phyloP scores from a whole-genome alignment of 257 asterid genomes.

The Leptodermis oblonga region DNA sequence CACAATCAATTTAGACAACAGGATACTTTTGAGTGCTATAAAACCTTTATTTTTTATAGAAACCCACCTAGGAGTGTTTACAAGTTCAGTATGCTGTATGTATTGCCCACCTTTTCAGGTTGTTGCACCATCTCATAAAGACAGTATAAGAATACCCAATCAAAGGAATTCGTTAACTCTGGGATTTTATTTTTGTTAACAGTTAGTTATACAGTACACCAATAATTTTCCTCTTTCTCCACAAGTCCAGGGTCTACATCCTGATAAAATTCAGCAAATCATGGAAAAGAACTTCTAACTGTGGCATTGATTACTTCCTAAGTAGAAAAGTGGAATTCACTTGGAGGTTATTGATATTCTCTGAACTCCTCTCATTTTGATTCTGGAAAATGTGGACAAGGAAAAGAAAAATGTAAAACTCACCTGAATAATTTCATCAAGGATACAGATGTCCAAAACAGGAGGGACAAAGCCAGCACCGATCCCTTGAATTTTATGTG shows the following conservation, averaged over 20 bases:
- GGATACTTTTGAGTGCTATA: neutral
- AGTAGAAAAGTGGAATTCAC: neutral
- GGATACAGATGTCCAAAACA: slow-evolving; percentile 33
- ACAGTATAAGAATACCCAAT: neutral
- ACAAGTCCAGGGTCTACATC: neutral
- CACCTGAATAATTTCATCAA: slow-evolving; percentile 43
- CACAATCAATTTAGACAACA: neutral
- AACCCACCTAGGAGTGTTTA: neutral
- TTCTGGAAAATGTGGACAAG: neutral
- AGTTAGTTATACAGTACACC: neutral
- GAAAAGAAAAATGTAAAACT: slow-evolving; percentile 11
- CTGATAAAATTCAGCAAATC: neutral
- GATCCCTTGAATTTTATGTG: slow-evolving; percentile 46
- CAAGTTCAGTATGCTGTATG: neutral
- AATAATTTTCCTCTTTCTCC: neutral
- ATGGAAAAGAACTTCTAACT: neutral
- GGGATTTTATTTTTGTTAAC: neutral
- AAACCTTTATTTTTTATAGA: neutral
- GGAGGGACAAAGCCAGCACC: slow-evolving; percentile 41
- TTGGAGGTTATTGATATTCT: neutral
- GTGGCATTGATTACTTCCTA: neutral
- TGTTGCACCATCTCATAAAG: neutral
- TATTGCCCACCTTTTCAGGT: neutral
- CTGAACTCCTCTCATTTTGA: no score
- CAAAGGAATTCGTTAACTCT: neutral